Evolutionary conservation across 768 basidiomycete species (phyloP), one percentile per base, ranked within the genome.

Genomic region (Trametes coccinea): DNA sequence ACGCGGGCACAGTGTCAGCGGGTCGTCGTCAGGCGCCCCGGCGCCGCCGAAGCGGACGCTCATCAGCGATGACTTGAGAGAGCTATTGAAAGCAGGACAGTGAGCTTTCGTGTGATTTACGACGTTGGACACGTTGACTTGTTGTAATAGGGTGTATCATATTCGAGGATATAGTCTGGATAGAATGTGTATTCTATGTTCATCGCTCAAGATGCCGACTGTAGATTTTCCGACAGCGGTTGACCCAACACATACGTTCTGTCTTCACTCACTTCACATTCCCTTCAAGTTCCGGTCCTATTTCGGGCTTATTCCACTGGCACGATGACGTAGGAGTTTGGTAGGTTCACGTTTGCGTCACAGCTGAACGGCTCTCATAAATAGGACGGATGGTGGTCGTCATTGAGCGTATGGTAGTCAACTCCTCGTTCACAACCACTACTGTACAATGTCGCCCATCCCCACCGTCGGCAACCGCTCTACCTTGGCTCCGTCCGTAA

Each of bases 31-130:
- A 73, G 22, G 77, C 74, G 33, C 52, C 79, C 47, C 53, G 4
- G 16, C 30, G 13, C 43, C 47, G 14, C 14, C 52, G 17, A 73
- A 76, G 56, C 73, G 81, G 59, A 79, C 85, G 16, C 73, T 77
- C 22, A 73, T 90, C 58, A 86, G 87, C 48, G 83, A 85, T 52
- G 82, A 88, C 56, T 74, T 92, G 46, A 80, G 85, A 58, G 83
- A 84, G 47, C 67, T 91, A 51, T 67, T 91, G 71, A 78, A 79
- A 61, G 77, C 78, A 8, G 80, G 79, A 53, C 76, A 79, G 59
- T 78, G 53, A 66, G 11, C n/a, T 47, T 14, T 59, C 30, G 30
- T 58, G 22, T 50, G 54, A 47, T 55, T 30, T 65, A 56, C 37
- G 33, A n/a, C n/a, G 27, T 39, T 52, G 50, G 49, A 49, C 50